These are phyloP conservation scores for Pythium dissotocum DNA, from an alignment of 352 stramenopile species.

Conservation along the genomic window DNA sequence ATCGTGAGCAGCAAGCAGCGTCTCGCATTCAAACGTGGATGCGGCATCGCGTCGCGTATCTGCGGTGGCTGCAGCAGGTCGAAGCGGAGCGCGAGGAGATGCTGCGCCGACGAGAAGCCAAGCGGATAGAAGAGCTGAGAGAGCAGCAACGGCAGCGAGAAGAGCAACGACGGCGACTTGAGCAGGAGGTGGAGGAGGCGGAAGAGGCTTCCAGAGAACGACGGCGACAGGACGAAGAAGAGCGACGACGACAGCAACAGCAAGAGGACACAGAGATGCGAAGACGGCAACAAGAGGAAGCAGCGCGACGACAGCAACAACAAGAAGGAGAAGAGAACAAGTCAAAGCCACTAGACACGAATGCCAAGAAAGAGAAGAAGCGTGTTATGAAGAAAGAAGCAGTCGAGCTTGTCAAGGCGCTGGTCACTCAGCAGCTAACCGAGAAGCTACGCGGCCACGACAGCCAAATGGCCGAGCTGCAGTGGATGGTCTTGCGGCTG, in stretches of 20 bases:
- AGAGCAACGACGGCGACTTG: neutral
- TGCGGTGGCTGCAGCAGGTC: conserved; percentile 22
- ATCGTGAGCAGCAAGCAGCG: neutral
- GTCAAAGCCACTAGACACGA: neutral
- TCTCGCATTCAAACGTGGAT: conserved; percentile 25
- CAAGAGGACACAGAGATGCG: conserved; percentile 7
- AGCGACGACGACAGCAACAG: neutral
- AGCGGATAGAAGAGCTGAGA: neutral
- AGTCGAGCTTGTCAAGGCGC: conserved; percentile 27
- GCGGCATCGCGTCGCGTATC: conserved; percentile 13
- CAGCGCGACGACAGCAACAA: neutral
- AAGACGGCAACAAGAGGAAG: conserved; percentile 1
- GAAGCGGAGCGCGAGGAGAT: conserved; percentile 19
- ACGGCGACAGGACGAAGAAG: conserved; percentile 3
- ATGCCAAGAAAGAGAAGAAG: conserved; percentile 25
- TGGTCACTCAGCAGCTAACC: conserved; percentile 27
- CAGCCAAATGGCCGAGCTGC: conserved; percentile 27
- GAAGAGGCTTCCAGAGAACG: neutral
- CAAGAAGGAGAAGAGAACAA: neutral
- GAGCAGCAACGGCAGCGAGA: neutral
- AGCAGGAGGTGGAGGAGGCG: neutral
- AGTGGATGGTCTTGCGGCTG: conserved; percentile 22
- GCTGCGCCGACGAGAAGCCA: conserved; percentile 8
- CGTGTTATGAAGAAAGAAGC: conserved; percentile 34
- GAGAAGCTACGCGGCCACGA: conserved; percentile 29